Evolutionary conservation across 2,329 filamentous ascomycete genomes (phyloP).

Genomic region (Venturia aucupariae): DNA sequence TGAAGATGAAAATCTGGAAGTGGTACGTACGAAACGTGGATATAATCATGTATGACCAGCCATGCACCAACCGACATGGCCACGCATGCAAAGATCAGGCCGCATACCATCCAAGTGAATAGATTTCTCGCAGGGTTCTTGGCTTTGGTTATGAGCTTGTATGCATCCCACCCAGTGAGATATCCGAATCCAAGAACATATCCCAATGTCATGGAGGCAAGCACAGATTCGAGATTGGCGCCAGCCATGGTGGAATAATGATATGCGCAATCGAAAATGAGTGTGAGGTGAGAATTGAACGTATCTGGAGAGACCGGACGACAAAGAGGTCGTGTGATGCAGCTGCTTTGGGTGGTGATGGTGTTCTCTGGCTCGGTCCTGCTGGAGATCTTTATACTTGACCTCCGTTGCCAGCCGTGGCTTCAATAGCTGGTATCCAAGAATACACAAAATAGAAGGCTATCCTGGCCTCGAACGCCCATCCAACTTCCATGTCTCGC

Average conservation of each 20-base stretch:
- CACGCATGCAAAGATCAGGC: not conserved
- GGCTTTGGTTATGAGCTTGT: not conserved
- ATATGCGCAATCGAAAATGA: not conserved
- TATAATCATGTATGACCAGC: not conserved
- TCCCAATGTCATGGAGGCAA: not conserved
- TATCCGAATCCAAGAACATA: not conserved
- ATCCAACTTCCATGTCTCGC: not conserved
- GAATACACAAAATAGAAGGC: not conserved
- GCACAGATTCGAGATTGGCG: not conserved
- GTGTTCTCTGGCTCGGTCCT: not conserved
- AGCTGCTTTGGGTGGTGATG: not conserved
- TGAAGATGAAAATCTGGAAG: not conserved
- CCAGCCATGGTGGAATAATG: not conserved
- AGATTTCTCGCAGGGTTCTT: not conserved
- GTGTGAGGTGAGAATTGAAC: not conserved
- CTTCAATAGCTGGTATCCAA: not conserved
- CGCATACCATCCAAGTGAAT: slow-evolving; percentile 1
- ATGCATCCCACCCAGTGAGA: slow-evolving; percentile 1
- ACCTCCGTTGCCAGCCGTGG: not conserved
- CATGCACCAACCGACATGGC: slow-evolving; percentile 3
- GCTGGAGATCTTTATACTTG: not conserved
- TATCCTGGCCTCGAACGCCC: not conserved
- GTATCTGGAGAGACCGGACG: not conserved
- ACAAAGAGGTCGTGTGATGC: not conserved
- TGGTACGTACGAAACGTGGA: not conserved